Percentiles rank a stretch among this genome's conserved stretches.
Evolutionary conservation across 345 rosid species (phyloP).

Genomic region (Acer campestre): DNA sequence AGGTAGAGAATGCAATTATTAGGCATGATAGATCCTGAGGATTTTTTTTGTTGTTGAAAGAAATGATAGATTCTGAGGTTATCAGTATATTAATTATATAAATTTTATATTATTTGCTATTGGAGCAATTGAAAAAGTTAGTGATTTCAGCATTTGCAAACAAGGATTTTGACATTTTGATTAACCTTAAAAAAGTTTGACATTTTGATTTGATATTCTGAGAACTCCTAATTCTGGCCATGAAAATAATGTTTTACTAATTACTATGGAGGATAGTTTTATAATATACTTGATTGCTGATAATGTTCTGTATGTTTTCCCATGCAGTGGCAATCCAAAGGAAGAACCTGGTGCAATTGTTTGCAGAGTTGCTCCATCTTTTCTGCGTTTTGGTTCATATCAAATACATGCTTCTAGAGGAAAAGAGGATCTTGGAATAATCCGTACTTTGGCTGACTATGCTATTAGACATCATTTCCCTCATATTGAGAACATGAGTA

Average conservation of each 20-base stretch:
- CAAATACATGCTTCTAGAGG: constrained; percentile 94
- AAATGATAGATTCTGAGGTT: background rate
- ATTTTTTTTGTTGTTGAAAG: too few species aligned
- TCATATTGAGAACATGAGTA: constrained; percentile 74
- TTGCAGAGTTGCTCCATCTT: constrained; percentile 89
- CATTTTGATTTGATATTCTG: background rate
- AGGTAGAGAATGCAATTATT: background rate
- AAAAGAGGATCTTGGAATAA: constrained; percentile 81
- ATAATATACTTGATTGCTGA: background rate
- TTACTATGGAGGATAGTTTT: constrained; percentile 1
- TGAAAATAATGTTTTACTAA: background rate
- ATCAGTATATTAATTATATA: background rate
- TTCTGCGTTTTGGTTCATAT: constrained; percentile 90
- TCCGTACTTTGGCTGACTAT: constrained; percentile 84
- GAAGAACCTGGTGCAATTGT: constrained; percentile 97
- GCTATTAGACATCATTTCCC: constrained; percentile 89
- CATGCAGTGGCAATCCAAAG: constrained; percentile 88
- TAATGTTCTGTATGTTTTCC: constrained; percentile 12
- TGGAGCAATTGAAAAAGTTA: background rate
- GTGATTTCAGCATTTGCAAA: background rate
- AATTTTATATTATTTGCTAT: background rate
- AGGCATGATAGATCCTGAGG: background rate
- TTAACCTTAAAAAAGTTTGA: background rate
- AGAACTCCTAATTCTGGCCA: background rate
- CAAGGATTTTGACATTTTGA: background rate